A percentile compares a stretch with the other conserved stretches of the same genome.
phyloP scores from a whole-genome alignment of 164 flowering plant genomes.

The Vitis amurensis region DNA sequence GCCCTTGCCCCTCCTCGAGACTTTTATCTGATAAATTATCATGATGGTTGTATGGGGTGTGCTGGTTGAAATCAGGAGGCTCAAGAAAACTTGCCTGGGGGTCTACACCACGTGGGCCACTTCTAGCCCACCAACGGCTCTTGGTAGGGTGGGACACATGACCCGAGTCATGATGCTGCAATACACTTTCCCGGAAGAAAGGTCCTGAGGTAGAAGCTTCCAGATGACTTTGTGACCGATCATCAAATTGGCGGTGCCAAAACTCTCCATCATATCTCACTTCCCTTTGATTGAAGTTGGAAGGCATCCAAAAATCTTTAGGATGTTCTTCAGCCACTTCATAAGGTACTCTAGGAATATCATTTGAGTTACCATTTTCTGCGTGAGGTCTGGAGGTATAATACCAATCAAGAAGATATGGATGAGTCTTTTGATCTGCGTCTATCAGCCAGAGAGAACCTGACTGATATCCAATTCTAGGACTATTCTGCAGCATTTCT shows the following conservation, averaged over 20 bases:
- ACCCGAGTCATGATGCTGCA: constrained; percentile 44
- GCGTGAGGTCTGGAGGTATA: constrained; percentile 47
- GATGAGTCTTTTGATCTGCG: constrained; percentile 54
- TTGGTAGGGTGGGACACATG: constrained; percentile 17
- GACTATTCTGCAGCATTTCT: constrained; percentile 33
- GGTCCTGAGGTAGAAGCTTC: constrained; percentile 76
- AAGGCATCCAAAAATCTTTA: constrained; percentile 39
- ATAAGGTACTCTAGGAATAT: constrained; percentile 14
- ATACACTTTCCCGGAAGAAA: constrained; percentile 52
- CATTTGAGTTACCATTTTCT: constrained; percentile 11
- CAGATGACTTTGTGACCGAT: constrained; percentile 48
- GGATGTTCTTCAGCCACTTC: constrained; percentile 30
- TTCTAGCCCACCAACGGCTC: constrained; percentile 90
- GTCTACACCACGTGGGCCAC: constrained; percentile 20
- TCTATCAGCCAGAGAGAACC: constrained; percentile 65
- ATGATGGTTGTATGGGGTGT: constrained; percentile 9
- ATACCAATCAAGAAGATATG: constrained; percentile 89
- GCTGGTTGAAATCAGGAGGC: constrained; percentile 50
- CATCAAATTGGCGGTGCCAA: constrained; percentile 44
- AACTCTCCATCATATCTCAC: constrained; percentile 27
- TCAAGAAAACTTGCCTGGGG: constrained; percentile 73
- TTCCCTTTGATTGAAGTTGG: constrained; percentile 19
- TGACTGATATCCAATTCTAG: constrained; percentile 31
- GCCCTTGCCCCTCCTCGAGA: constrained; percentile 42
- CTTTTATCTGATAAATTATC: constrained; percentile 55